Evolutionary conservation across 495 filamentous ascomycete species (phyloP).

Genomic region (Aspergillus sclerotioniger): DNA sequence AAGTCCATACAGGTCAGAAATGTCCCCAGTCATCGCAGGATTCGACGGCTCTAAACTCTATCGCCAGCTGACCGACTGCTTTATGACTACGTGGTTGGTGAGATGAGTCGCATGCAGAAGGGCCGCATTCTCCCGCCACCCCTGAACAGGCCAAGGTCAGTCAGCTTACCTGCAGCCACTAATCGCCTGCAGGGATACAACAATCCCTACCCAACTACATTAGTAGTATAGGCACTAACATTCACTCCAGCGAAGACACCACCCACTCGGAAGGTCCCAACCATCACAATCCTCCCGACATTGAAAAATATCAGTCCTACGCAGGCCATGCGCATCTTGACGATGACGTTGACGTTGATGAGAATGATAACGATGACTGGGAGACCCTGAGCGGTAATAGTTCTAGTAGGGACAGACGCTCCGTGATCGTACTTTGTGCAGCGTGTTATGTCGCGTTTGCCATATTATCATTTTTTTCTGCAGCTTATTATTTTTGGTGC

Average conservation of each 20-base stretch:
- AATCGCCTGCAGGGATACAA: not conserved
- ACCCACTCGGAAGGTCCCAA: too few species aligned
- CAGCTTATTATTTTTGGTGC: slow-evolving; percentile 19
- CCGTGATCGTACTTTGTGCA: slow-evolving; percentile 6
- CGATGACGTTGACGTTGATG: not conserved
- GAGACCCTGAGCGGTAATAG: not conserved
- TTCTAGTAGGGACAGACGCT: not conserved
- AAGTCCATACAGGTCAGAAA: too few species aligned
- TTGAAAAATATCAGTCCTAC: slow-evolving; percentile 2
- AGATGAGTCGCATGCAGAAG: slow-evolving; percentile 13
- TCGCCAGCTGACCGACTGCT: slow-evolving; percentile 2
- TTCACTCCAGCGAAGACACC: too few species aligned
- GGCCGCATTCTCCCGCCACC: slow-evolving; percentile 9
- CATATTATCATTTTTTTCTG: slow-evolving; percentile 12
- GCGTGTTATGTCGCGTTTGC: slow-evolving; percentile 8
- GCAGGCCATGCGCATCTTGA: not conserved
- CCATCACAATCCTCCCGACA: not conserved
- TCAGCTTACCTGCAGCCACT: not conserved
- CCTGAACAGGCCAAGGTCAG: slow-evolving; percentile 17
- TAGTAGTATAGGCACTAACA: too few species aligned
- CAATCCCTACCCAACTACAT: not conserved
- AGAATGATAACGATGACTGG: not conserved
- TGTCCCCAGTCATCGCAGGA: not conserved
- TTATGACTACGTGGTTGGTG: not conserved
- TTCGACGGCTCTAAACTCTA: slow-evolving; percentile 1